A percentile compares a stretch with the other conserved stretches of the same genome.
Evolutionary conservation across 805 yeast species (phyloP).

Genomic region (Lachancea lanzarotensis): DNA sequence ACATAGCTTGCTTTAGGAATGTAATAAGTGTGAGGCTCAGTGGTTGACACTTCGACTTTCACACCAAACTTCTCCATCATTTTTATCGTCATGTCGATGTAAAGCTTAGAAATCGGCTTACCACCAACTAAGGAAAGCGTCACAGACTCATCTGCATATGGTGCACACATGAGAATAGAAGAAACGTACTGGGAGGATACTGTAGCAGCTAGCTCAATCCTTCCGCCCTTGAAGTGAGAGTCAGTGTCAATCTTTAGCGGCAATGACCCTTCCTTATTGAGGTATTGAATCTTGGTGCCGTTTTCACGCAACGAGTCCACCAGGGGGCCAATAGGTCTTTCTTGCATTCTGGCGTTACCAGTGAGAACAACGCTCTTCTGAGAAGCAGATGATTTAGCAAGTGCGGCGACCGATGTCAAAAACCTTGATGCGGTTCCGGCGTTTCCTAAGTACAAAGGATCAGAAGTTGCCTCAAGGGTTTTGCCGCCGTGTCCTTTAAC

Average conservation of each 20-base stretch:
- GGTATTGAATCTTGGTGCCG: slow-evolving; percentile 69
- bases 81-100: slow-evolving; percentile 93
- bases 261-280: slow-evolving; percentile 71
- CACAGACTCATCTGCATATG: slow-evolving; percentile 84
- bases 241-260: slow-evolving; percentile 73
- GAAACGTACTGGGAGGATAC: slow-evolving; percentile 97
- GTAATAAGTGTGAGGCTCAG: slow-evolving; percentile 78
- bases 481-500: slow-evolving; percentile 82
- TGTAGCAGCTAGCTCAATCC: slow-evolving; percentile 90
- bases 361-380: slow-evolving; percentile 58
- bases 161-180: slow-evolving; percentile 94
- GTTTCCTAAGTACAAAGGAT: slow-evolving; percentile 82
- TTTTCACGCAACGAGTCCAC: slow-evolving; percentile 83
- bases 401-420: slow-evolving; percentile 85
- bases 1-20: slow-evolving; percentile 78
- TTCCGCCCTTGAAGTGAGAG: slow-evolving; percentile 75
- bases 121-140: slow-evolving; percentile 90
- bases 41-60: slow-evolving; percentile 56
- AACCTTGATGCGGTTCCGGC: slow-evolving; percentile 98
- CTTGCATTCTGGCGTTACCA: slow-evolving; percentile 96
- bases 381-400: slow-evolving; percentile 48
- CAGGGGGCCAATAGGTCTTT: slow-evolving; percentile 92
- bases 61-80: slow-evolving; percentile 94
- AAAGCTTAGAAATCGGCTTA: slow-evolving; percentile 90
- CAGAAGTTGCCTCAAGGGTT: slow-evolving; percentile 51